Percentiles rank a stretch among this genome's conserved stretches.
Evolutionary conservation across 441 rosid species (phyloP).

Genomic region (Metrosideros polymorpha): DNA sequence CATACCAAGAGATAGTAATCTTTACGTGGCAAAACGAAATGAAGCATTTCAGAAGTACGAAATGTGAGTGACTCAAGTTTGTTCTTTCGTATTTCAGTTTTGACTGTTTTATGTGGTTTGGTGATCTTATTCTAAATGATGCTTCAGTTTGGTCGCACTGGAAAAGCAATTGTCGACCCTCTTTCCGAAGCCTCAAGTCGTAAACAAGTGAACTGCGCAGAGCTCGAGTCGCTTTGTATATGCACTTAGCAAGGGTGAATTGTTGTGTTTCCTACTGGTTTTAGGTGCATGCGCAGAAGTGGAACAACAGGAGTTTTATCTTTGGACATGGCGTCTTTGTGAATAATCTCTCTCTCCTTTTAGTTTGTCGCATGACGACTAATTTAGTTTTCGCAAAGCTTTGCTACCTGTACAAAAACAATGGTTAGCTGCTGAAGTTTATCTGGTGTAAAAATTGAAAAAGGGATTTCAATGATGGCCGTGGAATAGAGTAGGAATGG

Average conservation of each 20-base stretch:
- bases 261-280: neutral
- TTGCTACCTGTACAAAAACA: neutral
- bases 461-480: neutral
- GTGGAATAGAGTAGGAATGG: neutral
- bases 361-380: neutral
- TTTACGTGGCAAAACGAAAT: slow-evolving; percentile 51
- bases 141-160: slow-evolving; percentile 62
- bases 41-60: slow-evolving; percentile 76
- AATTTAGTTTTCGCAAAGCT: neutral
- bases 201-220: slow-evolving; percentile 9
- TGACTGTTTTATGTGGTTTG: neutral
- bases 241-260: neutral
- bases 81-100: neutral
- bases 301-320: neutral
- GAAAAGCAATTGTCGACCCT: slow-evolving; percentile 74
- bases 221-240: neutral
- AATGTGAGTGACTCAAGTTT: slow-evolving; percentile 39
- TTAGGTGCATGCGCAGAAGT: neutral
- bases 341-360: neutral
- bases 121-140: neutral
- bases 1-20: slow-evolving; percentile 79
- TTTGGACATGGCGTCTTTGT: neutral
- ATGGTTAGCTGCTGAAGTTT: neutral
- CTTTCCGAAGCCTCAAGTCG: slow-evolving; percentile 33
- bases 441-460: neutral